Evolutionary conservation across 169 alveolate genomes (phyloP).

Genomic region (Eimeria brunetti): DNA sequence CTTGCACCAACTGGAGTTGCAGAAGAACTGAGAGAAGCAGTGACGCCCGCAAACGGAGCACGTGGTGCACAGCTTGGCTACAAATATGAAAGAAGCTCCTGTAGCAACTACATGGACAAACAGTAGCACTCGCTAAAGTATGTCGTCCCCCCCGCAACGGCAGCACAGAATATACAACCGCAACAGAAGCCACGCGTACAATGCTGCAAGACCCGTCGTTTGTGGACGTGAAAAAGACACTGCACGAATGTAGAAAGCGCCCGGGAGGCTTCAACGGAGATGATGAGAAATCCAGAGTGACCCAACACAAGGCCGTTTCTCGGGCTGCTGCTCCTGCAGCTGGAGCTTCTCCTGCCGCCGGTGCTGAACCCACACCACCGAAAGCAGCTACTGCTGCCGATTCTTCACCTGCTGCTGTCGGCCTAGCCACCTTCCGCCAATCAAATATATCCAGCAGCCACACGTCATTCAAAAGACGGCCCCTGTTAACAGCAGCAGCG

Average conservation of each 20-base stretch:
- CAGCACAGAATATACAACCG: not conserved
- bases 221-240: slow-evolving; percentile 29
- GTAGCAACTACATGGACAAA: not conserved
- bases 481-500: slow-evolving; percentile 19
- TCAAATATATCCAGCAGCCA: slow-evolving; percentile 64
- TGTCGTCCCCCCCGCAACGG: not conserved
- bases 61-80: not conserved
- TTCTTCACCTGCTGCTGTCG: not conserved
- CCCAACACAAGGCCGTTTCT: slow-evolving; percentile 24
- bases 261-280: slow-evolving; percentile 62
- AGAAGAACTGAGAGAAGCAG: slow-evolving; percentile 9
- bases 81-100: not conserved
- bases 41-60: not conserved
- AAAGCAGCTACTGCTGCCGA: not conserved
- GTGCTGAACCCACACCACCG: not conserved
- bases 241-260: slow-evolving; percentile 54
- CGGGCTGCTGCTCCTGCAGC: not conserved
- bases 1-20: not conserved
- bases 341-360: not conserved
- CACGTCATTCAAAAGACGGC: slow-evolving; percentile 60
- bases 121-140: not conserved
- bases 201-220: slow-evolving; percentile 51
- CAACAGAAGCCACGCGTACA: slow-evolving; percentile 1
- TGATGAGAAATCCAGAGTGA: slow-evolving; percentile 17
- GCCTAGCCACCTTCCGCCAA: slow-evolving; percentile 19